Evolutionary conservation across 139 green algal genomes (phyloP).

Genomic region (Zygnema cylindricum): DNA sequence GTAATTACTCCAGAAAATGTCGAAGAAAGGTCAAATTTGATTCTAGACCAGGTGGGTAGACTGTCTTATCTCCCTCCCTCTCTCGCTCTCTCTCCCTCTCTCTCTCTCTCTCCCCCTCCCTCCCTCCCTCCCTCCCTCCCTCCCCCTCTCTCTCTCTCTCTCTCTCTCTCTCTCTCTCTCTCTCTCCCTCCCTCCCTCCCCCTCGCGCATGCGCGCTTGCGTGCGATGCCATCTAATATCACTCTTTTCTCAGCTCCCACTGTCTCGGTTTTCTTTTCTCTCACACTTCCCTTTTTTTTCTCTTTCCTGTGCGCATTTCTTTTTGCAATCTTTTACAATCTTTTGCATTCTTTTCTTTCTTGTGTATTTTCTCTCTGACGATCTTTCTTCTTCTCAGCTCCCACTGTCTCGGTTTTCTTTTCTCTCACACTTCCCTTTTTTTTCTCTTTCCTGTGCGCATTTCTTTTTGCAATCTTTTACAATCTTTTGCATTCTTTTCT

Average conservation of each 20-base stretch:
- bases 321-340: no score
- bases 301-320: no score
- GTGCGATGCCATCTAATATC: neutral
- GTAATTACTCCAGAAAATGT: slow-evolving; percentile 44
- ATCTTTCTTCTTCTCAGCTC: no score
- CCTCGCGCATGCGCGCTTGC: neutral
- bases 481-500: no score
- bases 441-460: no score
- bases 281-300: neutral
- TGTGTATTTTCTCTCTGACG: no score
- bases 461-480: no score
- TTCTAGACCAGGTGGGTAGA: slow-evolving; percentile 42
- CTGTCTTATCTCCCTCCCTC: neutral
- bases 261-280: neutral
- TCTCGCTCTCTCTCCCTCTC: no score
- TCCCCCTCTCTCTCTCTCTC: neutral
- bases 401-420: no score
- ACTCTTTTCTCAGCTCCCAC: neutral
- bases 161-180: neutral
- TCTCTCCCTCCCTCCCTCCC: neutral
- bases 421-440: no score
- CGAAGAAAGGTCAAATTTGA: slow-evolving; percentile 17
- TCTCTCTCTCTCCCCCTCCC: no score
- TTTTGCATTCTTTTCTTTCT: no score
- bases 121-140: neutral